These are phyloP conservation scores for Eragrostis nindensis DNA, from an alignment of 176 grass and related monocot genomes.

Conservation along the genomic window DNA sequence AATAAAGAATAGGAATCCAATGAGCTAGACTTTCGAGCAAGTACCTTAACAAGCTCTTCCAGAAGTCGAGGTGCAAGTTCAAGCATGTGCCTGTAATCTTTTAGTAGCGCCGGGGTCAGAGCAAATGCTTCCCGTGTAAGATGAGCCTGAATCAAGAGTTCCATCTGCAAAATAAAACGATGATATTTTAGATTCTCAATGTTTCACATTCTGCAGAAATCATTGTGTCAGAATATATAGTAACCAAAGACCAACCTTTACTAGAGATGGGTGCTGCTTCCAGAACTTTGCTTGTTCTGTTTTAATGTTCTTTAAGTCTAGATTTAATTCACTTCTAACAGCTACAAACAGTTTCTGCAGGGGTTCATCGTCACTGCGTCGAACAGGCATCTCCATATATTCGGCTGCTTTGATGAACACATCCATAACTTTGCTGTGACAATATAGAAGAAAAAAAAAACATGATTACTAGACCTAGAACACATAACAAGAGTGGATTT, in stretches of 20 bases:
- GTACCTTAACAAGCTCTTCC: conserved; percentile 92
- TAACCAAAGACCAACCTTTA: conserved; percentile 68
- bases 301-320: conserved; percentile 94
- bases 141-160: conserved; percentile 93
- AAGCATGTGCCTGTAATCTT: conserved; percentile 95
- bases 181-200: neutral
- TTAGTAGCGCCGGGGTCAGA: conserved; percentile 68
- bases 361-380: conserved; percentile 93
- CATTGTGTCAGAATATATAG: conserved; percentile 15
- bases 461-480: conserved; percentile 18
- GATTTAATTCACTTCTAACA: conserved; percentile 98
- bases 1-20: neutral
- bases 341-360: conserved; percentile 91
- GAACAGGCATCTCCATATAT: conserved; percentile 97
- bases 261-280: conserved; percentile 97
- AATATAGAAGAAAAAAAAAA: neutral
- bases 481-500: conserved; percentile 3
- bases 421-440: conserved; percentile 96
- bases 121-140: conserved; percentile 71
- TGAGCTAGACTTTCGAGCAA: conserved; percentile 24
- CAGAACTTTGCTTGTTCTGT: conserved; percentile 98
- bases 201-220: conserved; percentile 17
- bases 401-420: conserved; percentile 99
- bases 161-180: conserved; percentile 69
- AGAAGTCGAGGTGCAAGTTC: conserved; percentile 98